Percentiles rank a stretch among this genome's conserved stretches.
Conservation (phyloP, 768 basidiomycete species). For the Mycena epipterygia region DNA sequence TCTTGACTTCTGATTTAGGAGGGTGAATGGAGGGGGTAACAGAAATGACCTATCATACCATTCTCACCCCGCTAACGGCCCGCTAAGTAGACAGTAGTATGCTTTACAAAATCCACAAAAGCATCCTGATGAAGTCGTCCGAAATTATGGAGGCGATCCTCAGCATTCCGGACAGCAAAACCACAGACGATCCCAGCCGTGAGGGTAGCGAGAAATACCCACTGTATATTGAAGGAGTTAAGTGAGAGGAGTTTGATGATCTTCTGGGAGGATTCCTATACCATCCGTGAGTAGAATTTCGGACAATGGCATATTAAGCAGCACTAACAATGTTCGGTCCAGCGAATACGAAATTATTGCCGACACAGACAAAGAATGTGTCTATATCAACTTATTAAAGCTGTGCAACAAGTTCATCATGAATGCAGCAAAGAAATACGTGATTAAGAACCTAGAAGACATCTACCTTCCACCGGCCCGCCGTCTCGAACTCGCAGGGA, state of each 20-base stretch:
- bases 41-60: neutral
- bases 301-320: too few relatives aligned
- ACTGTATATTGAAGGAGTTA: neutral
- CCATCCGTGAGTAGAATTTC: too few relatives aligned
- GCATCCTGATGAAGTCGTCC: neutral
- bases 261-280: neutral
- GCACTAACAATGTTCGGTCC: too few relatives aligned
- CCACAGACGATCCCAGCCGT: neutral
- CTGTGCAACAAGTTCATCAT: neutral
- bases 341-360: too few relatives aligned
- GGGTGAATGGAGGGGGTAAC: neutral
- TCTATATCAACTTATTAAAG: slow-evolving; percentile 4
- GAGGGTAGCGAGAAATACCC: neutral
- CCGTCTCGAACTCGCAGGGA: slow-evolving; percentile 3
- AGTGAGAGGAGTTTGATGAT: neutral
- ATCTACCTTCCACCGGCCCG: slow-evolving; percentile 4
- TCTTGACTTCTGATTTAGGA: neutral
- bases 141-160: neutral
- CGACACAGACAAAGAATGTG: too few relatives aligned
- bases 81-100: neutral
- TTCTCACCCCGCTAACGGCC: neutral
- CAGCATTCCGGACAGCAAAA: neutral
- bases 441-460: neutral
- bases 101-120: neutral
- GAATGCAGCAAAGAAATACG: neutral